Base-by-base conservation (phyloP, 345 rosid species). In the Heritiera fomes region DNA sequence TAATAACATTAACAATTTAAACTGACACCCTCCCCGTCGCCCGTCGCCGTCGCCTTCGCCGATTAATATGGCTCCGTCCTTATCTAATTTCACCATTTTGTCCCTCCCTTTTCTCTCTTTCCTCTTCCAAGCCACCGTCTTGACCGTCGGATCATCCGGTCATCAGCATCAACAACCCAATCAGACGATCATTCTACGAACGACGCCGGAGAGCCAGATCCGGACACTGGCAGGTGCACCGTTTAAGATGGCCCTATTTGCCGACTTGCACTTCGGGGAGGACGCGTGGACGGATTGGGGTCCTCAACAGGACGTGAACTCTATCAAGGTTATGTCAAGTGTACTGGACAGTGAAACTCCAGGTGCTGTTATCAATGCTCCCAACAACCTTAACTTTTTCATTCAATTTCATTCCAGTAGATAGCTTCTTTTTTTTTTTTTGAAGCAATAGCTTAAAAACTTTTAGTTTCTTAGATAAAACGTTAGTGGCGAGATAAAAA, bases 201-300 rank as follows among this genome's bases (percentile, higher is more conserved):
- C 72, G 7, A 72, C 70, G 66, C 73, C 80, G 63, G 84, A 34
- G 47, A 77, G 58, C 60, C 60, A 67, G 63, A 85, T 88, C 59
- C 80, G 80, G 53, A 65, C 82, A 18, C 81, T 81, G 78, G 73
- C 72, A 17, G 90, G 85, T 12, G 50, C 80, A 52, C 77, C 86
- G 59, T 91, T 87, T 87, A 90, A 70, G 86, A 85, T 90, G 0
- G 97, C 91, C 0, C 70, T 91, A 60, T 93, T 91, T 38, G 97
- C 98, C 3, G 98, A 93, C 84, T 83, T 93, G 68, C 97, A 93
- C 77, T 93, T 93, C 65, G 98, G 97, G 5, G 94, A 93, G 89
- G 60, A 84, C 71, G 83, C 92, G 4, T 90, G 93, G 98, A 89
- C 94, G 2, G 90, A 87, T 0, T 91, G 97, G 94, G 97, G 92